A percentile compares a stretch with the other conserved stretches of the same genome.
phyloP scores from a whole-genome alignment of 2,329 filamentous ascomycete genomes.

The Penicillium palitans region DNA sequence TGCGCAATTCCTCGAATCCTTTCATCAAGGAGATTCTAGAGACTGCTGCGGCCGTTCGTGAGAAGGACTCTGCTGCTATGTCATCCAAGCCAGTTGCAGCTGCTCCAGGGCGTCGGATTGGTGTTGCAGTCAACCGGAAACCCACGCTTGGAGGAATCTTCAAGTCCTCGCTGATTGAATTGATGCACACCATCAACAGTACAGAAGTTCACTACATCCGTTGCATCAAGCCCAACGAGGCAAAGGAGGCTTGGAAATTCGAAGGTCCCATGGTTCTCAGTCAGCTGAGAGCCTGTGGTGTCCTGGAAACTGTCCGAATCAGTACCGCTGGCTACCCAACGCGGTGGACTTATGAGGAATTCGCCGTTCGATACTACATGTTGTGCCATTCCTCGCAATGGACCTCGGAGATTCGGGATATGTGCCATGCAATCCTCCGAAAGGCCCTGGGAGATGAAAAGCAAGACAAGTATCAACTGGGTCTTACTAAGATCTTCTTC shows the following conservation, averaged over 20 bases:
- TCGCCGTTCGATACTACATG: constrained; percentile 98
- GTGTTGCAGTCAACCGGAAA: constrained; percentile 90
- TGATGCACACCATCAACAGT: constrained; percentile 96
- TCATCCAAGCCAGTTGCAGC: constrained; percentile 74
- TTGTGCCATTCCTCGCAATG: constrained; percentile 83
- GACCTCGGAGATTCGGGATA: constrained; percentile 89
- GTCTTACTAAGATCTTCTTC: constrained; percentile 99
- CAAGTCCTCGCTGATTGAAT: constrained; percentile 95
- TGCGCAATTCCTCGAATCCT: constrained; percentile 77
- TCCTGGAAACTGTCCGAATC: constrained; percentile 95
- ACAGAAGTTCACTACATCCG: constrained; percentile 99
- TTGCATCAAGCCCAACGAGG: constrained; percentile 98
- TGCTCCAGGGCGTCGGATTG: constrained; percentile 76
- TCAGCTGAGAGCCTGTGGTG: constrained; percentile 96
- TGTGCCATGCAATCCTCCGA: constrained; percentile 88
- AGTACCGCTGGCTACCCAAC: constrained; percentile 97
- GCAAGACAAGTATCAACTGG: constrained; percentile 93
- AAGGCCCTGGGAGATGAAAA: constrained; percentile 82
- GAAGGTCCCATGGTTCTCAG: constrained; percentile 98
- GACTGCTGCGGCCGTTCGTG: constrained; percentile 79
- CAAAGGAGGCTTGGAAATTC: constrained; percentile 95
- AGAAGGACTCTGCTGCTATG: constrained; percentile 71
- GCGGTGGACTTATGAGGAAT: constrained; percentile 98
- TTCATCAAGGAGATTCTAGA: constrained; percentile 85
- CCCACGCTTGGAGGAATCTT: constrained; percentile 97